phyloP scores from a whole-genome alignment of 1,284 basidiomycete genomes.

The Leucoagaricus sp. region DNA sequence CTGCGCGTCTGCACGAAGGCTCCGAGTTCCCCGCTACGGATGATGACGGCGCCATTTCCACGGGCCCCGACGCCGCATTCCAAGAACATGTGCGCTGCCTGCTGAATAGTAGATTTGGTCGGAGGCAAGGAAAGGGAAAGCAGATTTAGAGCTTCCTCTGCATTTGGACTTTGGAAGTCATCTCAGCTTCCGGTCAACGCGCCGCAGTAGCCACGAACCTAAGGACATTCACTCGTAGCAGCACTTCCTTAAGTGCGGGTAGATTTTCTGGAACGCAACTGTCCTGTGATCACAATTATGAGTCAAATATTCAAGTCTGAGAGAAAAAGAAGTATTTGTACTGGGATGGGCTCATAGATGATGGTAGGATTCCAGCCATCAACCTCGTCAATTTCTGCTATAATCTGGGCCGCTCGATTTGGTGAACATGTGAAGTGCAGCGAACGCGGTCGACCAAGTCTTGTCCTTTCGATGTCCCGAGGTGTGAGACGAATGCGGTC shows the following conservation, averaged over 20 bases:
- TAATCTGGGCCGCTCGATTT: conserved; percentile 65
- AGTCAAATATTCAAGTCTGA: not conserved
- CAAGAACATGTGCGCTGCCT: conserved; percentile 61
- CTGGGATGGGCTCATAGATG: conserved; percentile 88
- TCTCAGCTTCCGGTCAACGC: not conserved
- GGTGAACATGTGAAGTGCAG: conserved; percentile 91
- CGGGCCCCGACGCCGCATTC: conserved; percentile 53
- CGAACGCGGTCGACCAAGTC: conserved; percentile 52
- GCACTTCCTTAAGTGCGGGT: conserved; percentile 61
- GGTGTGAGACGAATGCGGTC: conserved; percentile 74
- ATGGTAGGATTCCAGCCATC: conserved; percentile 63
- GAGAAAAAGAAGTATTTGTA: conserved; percentile 34
- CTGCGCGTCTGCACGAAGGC: conserved; percentile 60
- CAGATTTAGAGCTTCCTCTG: conserved; percentile 70
- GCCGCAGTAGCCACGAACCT: conserved; percentile 45
- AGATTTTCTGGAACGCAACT: conserved; percentile 81
- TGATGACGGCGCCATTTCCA: conserved; percentile 61
- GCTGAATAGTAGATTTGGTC: conserved; percentile 54
- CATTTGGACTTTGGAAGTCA: conserved; percentile 61
- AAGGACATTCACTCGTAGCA: conserved; percentile 63
- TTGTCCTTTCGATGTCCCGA: conserved; percentile 61
- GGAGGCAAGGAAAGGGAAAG: conserved; percentile 55
- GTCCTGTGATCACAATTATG: conserved; percentile 45
- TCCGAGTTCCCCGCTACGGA: conserved; percentile 78
- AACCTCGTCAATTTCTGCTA: conserved; percentile 59